Evolutionary conservation across 179 eudicot genomes (phyloP).

Genomic region (Silene vulgaris): DNA sequence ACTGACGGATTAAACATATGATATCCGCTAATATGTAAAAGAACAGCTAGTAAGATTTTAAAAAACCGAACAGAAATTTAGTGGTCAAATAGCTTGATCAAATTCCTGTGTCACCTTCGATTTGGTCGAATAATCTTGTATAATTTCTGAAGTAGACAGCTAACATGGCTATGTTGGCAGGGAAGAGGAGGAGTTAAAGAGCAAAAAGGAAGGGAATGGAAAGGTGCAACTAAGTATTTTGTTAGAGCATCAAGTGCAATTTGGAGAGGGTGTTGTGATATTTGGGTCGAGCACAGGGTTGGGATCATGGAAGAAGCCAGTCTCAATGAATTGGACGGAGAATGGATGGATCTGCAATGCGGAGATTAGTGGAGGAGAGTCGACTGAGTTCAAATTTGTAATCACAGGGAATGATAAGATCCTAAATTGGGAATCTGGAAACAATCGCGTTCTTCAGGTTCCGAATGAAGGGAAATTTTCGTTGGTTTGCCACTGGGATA

Average conservation of each 20-base stretch:
- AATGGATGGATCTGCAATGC: conserved; percentile 70
- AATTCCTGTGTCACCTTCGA: background rate
- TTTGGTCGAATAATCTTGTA: background rate
- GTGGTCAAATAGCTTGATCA: background rate
- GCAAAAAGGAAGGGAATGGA: conserved; percentile 33
- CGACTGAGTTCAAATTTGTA: conserved; percentile 77
- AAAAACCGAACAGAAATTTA: background rate
- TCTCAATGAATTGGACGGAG: conserved; percentile 68
- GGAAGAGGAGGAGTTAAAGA: conserved; percentile 39
- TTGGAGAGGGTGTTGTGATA: conserved; percentile 73
- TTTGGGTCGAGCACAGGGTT: conserved; percentile 67
- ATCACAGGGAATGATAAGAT: conserved; percentile 48
- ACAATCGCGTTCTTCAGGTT: conserved; percentile 55
- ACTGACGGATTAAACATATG: background rate
- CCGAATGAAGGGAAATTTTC: conserved; percentile 58
- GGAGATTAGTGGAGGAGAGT: conserved; percentile 46
- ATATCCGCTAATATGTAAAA: background rate
- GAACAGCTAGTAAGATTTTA: background rate
- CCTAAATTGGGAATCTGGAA: conserved; percentile 73
- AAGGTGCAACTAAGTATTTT: conserved; percentile 52
- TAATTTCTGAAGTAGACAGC: conserved; percentile 1
- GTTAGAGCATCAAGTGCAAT: conserved; percentile 79
- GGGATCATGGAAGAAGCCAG: conserved; percentile 77
- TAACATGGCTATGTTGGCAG: conserved; percentile 32
- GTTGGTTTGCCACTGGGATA: conserved; percentile 65